Conservation (phyloP, 140 eudicot genomes). For the Flaveria floridana region DNA sequence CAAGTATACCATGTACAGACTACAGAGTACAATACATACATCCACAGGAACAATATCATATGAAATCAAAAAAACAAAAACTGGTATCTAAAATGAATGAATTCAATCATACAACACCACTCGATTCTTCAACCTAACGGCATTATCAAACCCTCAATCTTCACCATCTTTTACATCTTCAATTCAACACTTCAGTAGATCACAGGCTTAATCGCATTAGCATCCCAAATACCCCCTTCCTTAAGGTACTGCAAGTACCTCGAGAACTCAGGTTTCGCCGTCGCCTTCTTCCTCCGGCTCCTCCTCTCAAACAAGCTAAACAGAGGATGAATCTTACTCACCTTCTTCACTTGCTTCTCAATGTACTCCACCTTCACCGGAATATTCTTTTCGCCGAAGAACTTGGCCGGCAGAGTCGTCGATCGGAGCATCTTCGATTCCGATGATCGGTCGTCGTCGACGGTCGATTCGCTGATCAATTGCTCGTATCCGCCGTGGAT, state of each 20-base stretch:
- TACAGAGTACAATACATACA: background rate
- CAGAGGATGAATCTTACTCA: conserved; percentile 52
- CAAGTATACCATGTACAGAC: too few species aligned
- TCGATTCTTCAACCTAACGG: background rate
- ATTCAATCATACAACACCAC: background rate
- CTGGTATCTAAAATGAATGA: background rate
- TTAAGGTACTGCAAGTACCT: conserved; percentile 64
- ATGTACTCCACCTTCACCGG: conserved; percentile 26
- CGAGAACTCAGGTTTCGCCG: conserved; percentile 70
- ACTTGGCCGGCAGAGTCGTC: conserved; percentile 43
- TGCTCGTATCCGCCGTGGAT: conserved; percentile 45
- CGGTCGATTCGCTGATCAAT: conserved; percentile 36
- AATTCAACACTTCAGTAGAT: conserved; percentile 25
- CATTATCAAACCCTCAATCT: background rate
- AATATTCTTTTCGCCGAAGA: conserved; percentile 12
- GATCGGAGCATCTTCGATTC: conserved; percentile 41
- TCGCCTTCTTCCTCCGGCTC: conserved; percentile 53
- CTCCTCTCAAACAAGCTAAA: conserved; percentile 49
- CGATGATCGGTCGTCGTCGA: background rate
- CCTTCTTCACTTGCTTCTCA: conserved; percentile 55
- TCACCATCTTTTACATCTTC: background rate
- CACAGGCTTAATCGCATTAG: conserved; percentile 36
- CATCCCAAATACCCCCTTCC: conserved; percentile 64
- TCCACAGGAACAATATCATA: too few species aligned
- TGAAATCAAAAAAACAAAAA: too few species aligned